Evolutionary conservation across 495 filamentous ascomycete species (phyloP).

Genomic region (Xanthoparmelia taractica): DNA sequence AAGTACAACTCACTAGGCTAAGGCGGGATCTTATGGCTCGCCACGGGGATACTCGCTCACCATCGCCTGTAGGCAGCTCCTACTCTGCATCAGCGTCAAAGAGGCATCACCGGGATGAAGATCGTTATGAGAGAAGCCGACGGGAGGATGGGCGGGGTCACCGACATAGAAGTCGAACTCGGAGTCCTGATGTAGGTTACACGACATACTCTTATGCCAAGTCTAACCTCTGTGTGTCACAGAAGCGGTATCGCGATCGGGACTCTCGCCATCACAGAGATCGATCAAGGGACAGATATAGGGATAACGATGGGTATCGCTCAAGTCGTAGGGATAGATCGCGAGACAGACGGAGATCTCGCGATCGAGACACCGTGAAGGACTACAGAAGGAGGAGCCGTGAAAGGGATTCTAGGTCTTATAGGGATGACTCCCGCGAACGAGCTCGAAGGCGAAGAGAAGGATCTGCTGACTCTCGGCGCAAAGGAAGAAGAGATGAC

Average conservation of each 20-base stretch:
- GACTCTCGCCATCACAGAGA: conserved; percentile 63
- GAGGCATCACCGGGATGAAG: conserved; percentile 66
- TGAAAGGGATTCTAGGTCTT: conserved; percentile 65
- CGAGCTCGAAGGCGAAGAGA: conserved; percentile 60
- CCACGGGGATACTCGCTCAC: conserved; percentile 88
- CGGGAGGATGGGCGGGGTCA: conserved; percentile 54
- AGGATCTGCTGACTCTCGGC: conserved; percentile 66
- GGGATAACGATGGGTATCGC: conserved; percentile 63
- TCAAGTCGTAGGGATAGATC: conserved; percentile 54
- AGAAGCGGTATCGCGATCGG: conserved; percentile 54
- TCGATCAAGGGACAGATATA: conserved; percentile 61
- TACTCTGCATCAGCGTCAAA: conserved; percentile 67
- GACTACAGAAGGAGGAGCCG: conserved; percentile 59
- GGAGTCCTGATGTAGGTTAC: conserved; percentile 61
- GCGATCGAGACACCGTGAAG: conserved; percentile 51
- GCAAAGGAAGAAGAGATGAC: conserved; percentile 62
- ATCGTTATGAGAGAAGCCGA: conserved; percentile 57
- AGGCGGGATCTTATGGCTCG: conserved; percentile 71
- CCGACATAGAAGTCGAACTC: conserved; percentile 57
- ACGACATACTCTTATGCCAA: background rate
- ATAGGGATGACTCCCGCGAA: conserved; percentile 76
- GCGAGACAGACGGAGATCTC: conserved; percentile 53
- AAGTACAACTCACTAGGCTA: conserved; percentile 60
- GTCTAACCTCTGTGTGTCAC: background rate
- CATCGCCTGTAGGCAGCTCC: conserved; percentile 89